A percentile compares a stretch with the other conserved stretches of the same genome.
Conservation (phyloP, 1,284 basidiomycete genomes). For the Vanrija humicola region DNA sequence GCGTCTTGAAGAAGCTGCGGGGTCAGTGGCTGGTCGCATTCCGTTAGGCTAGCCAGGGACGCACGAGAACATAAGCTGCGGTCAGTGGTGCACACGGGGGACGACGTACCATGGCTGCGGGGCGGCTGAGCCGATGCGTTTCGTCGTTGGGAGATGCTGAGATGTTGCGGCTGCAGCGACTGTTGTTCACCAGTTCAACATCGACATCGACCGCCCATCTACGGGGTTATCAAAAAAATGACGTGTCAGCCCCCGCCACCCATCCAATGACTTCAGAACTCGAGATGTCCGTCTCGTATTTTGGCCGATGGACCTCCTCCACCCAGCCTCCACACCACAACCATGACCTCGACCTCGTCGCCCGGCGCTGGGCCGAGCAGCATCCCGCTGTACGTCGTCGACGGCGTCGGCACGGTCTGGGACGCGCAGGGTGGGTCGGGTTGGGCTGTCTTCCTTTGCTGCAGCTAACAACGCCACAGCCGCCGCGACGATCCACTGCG, state of each 20-base stretch:
- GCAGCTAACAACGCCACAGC: conserved; percentile 49
- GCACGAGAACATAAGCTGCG: conserved; percentile 43
- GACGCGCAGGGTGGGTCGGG: conserved; percentile 41
- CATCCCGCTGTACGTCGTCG: conserved; percentile 46
- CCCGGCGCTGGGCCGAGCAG: conserved; percentile 1
- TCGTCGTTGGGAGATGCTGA: not conserved
- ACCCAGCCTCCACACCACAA: not conserved
- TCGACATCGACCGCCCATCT: not conserved
- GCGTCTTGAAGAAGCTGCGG: conserved; percentile 84
- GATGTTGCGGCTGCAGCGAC: not conserved
- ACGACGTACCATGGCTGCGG: not conserved
- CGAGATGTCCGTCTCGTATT: not conserved
- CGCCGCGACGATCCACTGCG: conserved; percentile 68
- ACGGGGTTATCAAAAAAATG: not conserved
- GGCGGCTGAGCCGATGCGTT: not conserved
- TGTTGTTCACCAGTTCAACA: not conserved
- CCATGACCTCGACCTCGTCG: not conserved
- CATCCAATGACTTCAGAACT: not conserved
- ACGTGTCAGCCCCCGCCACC: conserved; percentile 1
- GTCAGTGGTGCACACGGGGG: conserved; percentile 5
- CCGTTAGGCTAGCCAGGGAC: too few relatives aligned
- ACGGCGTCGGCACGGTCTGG: conserved; percentile 48
- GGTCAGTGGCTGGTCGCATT: conserved; percentile 7
- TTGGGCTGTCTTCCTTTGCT: not conserved
- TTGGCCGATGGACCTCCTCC: not conserved